Evolutionary conservation across 139 green algal species (phyloP), one percentile per base, ranked within the genome.

Genomic region (Chlorella sp.): DNA sequence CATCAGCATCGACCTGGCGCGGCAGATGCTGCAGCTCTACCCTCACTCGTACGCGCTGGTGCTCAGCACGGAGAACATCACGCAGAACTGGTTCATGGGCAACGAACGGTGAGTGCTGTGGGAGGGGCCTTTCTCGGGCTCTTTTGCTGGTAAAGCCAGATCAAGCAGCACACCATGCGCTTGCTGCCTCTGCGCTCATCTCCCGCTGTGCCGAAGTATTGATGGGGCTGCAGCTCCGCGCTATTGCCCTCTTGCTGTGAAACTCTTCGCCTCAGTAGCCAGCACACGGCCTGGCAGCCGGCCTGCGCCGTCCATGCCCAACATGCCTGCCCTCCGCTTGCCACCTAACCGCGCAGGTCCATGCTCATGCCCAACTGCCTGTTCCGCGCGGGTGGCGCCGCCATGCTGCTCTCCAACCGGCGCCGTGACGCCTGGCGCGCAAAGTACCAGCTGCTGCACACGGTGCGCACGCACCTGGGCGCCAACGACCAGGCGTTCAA

Each of bases 321-420:
- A n/a, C n/a, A n/a, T n/a, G n/a, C n/a, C n/a, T n/a, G n/a, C n/a
- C n/a, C n/a, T n/a, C n/a, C n/a, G n/a, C n/a, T n/a, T n/a, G n/a
- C n/a, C n/a, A n/a, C n/a, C n/a, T n/a, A n/a, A n/a, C n/a, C n/a
- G n/a, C n/a, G 30, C 62, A 70, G 74, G 35, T 93, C 91, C 72
- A 98, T 97, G 93, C 85, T 98, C 61, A 95, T 98, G 74, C 94
- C 94, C 76, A 98, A 98, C 83, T 96, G 87, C 86, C 84, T 98
- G 24, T 98, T 98, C 90, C 89, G 94, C 35, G 83, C 98, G 34
- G 94, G 94, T 1, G 91, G 90, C 23, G 89, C 91, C 1, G 95
- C 95, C n/a, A 88, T 97, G 71, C 70, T 98, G 59, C 89, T 98
- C 31, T 94, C 90, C 59, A 98, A 98, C 85, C 84, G 84, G 31